Percentiles rank a stretch among this genome's conserved stretches.
These are phyloP conservation scores for Alternaria sp. DNA, from an alignment of 2,329 filamentous ascomycete species.

Conservation along the genomic window DNA sequence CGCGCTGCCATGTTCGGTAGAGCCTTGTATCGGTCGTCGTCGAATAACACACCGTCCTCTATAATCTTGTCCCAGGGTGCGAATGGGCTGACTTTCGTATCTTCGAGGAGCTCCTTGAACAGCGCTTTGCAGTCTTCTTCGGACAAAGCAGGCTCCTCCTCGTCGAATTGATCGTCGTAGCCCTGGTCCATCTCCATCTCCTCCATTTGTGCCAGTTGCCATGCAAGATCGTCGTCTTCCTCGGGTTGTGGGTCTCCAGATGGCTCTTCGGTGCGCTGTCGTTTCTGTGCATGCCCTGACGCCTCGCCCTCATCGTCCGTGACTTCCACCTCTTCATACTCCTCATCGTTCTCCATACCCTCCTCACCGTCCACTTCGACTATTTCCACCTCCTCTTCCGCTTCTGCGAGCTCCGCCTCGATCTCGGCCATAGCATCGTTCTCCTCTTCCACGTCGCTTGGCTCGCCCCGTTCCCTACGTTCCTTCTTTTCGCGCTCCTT, in stretches of 20 bases:
- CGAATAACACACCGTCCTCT: conserved; percentile 79
- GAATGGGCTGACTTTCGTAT: conserved; percentile 83
- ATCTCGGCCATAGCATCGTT: conserved; percentile 42
- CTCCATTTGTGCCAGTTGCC: conserved; percentile 88
- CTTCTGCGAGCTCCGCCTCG: conserved; percentile 38
- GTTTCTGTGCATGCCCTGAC: conserved; percentile 54
- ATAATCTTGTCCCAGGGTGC: conserved; percentile 90
- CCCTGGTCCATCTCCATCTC: conserved; percentile 74
- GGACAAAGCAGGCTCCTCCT: conserved; percentile 71
- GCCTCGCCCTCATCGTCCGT: conserved; percentile 62
- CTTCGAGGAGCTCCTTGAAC: conserved; percentile 86
- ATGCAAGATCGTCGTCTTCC: conserved; percentile 92
- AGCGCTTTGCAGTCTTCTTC: conserved; percentile 77
- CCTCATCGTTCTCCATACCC: conserved; percentile 65
- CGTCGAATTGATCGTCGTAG: conserved; percentile 76
- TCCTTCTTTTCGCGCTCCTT: conserved; percentile 74
- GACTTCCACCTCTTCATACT: conserved; percentile 80
- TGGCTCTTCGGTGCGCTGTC: conserved; percentile 54
- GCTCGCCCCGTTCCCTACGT: conserved; percentile 55
- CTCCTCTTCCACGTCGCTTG: conserved; percentile 40
- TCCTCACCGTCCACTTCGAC: conserved; percentile 47
- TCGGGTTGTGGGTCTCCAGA: conserved; percentile 65
- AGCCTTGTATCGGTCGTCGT: conserved; percentile 86
- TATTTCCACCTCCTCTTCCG: conserved; percentile 40
- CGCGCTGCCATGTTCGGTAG: conserved; percentile 81